Evolutionary conservation across 768 basidiomycete species (phyloP).

Genomic region (Rhodotorula paludigena): DNA sequence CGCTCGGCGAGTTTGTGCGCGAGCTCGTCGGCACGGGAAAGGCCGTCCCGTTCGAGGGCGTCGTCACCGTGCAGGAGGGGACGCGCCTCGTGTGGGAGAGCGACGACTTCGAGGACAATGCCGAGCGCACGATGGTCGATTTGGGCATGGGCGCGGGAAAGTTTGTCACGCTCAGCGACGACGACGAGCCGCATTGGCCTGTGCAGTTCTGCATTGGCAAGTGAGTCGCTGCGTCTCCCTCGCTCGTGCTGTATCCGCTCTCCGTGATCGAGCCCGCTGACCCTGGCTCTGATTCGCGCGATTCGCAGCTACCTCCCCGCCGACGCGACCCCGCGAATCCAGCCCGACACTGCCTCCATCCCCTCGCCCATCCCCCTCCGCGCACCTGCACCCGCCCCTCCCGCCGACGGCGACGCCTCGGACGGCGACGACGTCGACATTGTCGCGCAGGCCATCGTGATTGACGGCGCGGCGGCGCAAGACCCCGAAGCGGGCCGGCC

Average conservation of each 20-base stretch:
- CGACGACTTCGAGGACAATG: constrained; percentile 91
- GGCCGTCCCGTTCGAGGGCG: constrained; percentile 50
- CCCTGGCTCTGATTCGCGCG: neutral
- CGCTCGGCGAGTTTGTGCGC: constrained; percentile 66
- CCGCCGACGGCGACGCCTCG: neutral
- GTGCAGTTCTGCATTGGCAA: constrained; percentile 32
- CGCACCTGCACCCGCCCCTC: constrained; percentile 2
- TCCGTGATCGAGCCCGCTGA: neutral
- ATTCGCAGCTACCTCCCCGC: constrained; percentile 17
- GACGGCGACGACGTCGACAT: constrained; percentile 17
- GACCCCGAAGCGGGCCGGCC: neutral
- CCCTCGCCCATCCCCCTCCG: constrained; percentile 27
- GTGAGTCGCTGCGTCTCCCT: neutral
- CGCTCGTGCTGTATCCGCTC: neutral
- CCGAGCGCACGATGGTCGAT: constrained; percentile 71
- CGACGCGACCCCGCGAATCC: neutral
- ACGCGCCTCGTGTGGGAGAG: constrained; percentile 82
- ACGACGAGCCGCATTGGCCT: constrained; percentile 59
- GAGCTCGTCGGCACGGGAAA: constrained; percentile 56
- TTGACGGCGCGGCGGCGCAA: neutral
- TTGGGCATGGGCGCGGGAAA: constrained; percentile 74
- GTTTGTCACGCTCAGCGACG: constrained; percentile 83
- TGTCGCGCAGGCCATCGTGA: neutral
- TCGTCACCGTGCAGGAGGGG: constrained; percentile 76
- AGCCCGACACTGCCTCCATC: constrained; percentile 6